phyloP scores from a whole-genome alignment of 2,329 filamentous ascomycete genomes.

The Neofusicoccum parvum region DNA sequence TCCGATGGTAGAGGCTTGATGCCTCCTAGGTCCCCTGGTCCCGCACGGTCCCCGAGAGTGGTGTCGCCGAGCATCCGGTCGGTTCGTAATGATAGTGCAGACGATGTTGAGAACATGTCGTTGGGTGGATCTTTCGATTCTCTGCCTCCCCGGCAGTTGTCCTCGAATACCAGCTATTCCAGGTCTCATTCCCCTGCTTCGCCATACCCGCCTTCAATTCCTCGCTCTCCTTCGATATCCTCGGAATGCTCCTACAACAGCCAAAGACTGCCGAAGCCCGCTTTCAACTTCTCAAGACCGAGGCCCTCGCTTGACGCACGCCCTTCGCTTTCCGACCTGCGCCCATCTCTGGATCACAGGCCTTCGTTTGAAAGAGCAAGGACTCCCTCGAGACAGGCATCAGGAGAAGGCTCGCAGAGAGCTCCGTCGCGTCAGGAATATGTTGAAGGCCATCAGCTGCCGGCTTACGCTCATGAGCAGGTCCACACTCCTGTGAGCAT shows the following conservation, averaged over 20 bases:
- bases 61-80: slow-evolving; percentile 50
- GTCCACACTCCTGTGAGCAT: slow-evolving; percentile 72
- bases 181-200: slow-evolving; percentile 65
- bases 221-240: slow-evolving; percentile 79
- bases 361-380: slow-evolving; percentile 35
- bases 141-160: slow-evolving; percentile 72
- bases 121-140: slow-evolving; percentile 64
- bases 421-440: slow-evolving; percentile 43
- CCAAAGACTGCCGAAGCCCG: slow-evolving; percentile 64
- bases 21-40: slow-evolving; percentile 45
- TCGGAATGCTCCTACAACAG: slow-evolving; percentile 75
- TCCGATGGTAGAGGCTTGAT: slow-evolving; percentile 21
- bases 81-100: slow-evolving; percentile 55
- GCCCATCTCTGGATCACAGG: slow-evolving; percentile 47
- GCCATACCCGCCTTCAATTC: slow-evolving; percentile 59
- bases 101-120: slow-evolving; percentile 70
- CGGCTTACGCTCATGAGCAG: slow-evolving; percentile 65
- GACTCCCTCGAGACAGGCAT: slow-evolving; percentile 36
- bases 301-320: slow-evolving; percentile 51
- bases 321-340: slow-evolving; percentile 5
- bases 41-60: slow-evolving; percentile 34
- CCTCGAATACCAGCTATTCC: slow-evolving; percentile 67
- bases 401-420: slow-evolving; percentile 43
- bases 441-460: slow-evolving; percentile 50
- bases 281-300: slow-evolving; percentile 93